A percentile compares a stretch with the other conserved stretches of the same genome.
Evolutionary conservation across 352 stramenopile species (phyloP).

Genomic region (Pythium volutum): DNA sequence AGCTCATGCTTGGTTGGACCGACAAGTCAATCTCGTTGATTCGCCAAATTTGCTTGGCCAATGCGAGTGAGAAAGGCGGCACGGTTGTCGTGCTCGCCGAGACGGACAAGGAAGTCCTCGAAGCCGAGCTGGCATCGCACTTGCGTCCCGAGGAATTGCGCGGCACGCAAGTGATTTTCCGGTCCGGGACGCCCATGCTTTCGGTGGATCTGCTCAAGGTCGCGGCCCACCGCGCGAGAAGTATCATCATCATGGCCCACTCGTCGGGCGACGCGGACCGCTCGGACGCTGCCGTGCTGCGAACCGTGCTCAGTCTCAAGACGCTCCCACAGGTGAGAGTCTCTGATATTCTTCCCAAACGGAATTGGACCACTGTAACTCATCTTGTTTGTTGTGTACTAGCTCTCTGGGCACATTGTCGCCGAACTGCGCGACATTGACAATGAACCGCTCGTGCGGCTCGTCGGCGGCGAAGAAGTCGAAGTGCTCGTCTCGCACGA

Average conservation of each 20-base stretch:
- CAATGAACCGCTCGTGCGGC: constrained; percentile 74
- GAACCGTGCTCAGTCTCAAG: constrained; percentile 80
- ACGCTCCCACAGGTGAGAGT: constrained; percentile 48
- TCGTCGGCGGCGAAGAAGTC: constrained; percentile 75
- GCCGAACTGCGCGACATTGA: constrained; percentile 87
- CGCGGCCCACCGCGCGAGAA: constrained; percentile 61
- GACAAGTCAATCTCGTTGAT: constrained; percentile 87
- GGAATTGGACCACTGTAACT: neutral
- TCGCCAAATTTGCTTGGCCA: constrained; percentile 81
- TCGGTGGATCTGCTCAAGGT: constrained; percentile 83
- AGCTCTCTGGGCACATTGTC: constrained; percentile 78
- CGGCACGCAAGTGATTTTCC: constrained; percentile 80
- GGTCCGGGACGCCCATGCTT: constrained; percentile 71
- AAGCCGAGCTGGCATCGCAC: constrained; percentile 60
- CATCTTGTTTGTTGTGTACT: neutral
- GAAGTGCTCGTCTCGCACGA: constrained; percentile 88
- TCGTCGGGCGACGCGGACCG: constrained; percentile 73
- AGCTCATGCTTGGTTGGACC: constrained; percentile 86
- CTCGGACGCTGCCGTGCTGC: constrained; percentile 71
- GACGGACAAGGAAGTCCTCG: constrained; percentile 72
- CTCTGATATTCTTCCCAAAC: neutral
- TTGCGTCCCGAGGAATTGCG: constrained; percentile 55
- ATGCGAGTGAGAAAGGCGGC: constrained; percentile 82
- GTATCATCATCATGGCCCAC: constrained; percentile 82
- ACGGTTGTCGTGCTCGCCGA: constrained; percentile 79